Evolutionary conservation across 176 grass and related monocot genomes (phyloP).

Genomic region (Aegilops tauschii): DNA sequence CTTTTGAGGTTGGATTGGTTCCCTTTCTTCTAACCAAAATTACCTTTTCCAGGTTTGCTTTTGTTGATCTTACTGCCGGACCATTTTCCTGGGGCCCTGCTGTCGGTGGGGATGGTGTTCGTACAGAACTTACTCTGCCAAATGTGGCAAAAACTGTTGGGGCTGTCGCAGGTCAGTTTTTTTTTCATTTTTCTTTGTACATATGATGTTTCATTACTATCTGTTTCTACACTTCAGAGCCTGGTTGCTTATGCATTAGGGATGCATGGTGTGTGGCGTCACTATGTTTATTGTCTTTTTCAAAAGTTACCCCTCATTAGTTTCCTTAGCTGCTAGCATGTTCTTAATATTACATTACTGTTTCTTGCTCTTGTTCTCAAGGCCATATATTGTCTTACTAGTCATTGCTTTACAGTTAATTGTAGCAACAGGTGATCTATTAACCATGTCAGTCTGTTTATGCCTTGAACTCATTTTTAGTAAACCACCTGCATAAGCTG

Average conservation of each 20-base stretch:
- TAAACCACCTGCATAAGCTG: neutral
- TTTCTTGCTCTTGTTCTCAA: neutral
- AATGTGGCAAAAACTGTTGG: slow-evolving; percentile 84
- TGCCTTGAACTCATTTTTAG: neutral
- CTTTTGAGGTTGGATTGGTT: slow-evolving; percentile 8
- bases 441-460: neutral
- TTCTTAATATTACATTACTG: neutral
- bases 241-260: neutral
- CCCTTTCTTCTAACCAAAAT: slow-evolving; percentile 23
- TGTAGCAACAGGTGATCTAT: neutral
- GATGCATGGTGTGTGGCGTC: neutral
- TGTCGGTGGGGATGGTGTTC: slow-evolving; percentile 95
- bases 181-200: neutral
- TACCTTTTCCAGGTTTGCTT: slow-evolving; percentile 78
- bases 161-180: slow-evolving; percentile 55
- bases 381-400: neutral
- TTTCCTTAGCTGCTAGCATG: neutral
- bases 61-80: slow-evolving; percentile 94
- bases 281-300: neutral
- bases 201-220: slow-evolving; percentile 3
- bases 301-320: neutral
- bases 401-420: neutral
- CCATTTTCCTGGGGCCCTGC: slow-evolving; percentile 95
- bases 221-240: neutral
- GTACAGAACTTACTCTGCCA: slow-evolving; percentile 89